These are phyloP conservation scores for Daldinia loculata DNA, from an alignment of 495 filamentous ascomycete species.

Conservation along the genomic window DNA sequence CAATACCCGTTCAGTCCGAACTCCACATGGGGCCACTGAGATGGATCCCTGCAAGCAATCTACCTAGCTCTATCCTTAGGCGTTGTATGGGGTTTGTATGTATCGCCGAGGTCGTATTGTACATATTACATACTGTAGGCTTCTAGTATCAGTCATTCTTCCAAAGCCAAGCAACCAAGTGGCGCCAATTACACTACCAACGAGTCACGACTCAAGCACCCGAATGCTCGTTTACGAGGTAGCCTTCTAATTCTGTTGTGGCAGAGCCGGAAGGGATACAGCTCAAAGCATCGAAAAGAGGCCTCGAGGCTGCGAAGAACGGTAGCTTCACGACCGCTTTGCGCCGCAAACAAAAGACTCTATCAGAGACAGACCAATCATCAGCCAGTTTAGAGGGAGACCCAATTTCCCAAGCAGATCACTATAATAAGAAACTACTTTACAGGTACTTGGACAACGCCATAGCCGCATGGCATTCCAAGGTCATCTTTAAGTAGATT, in stretches of 20 bases:
- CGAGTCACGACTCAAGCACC: conserved; percentile 3
- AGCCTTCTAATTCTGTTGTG: conserved; percentile 1
- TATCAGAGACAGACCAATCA: conserved; percentile 24
- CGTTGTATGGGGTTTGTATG: conserved; percentile 20
- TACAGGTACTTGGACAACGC: conserved; percentile 7
- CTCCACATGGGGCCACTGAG: conserved; percentile 25
- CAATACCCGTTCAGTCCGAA: conserved; percentile 23
- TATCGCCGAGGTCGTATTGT: conserved; percentile 14
- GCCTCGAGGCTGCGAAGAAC: conserved; percentile 3
- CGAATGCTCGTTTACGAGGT: not conserved
- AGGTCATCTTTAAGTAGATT: conserved; percentile 35
- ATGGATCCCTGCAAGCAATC: conserved; percentile 37
- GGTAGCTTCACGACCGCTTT: not conserved
- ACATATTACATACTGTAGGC: conserved; percentile 6
- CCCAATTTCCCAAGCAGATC: conserved; percentile 41
- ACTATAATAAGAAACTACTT: conserved; percentile 31
- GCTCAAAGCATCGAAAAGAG: not conserved
- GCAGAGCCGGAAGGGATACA: conserved; percentile 1
- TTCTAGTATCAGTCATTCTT: conserved; percentile 15
- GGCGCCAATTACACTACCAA: conserved; percentile 8
- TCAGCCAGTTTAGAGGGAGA: conserved; percentile 7
- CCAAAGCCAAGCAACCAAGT: conserved; percentile 7
- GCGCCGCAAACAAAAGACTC: conserved; percentile 25
- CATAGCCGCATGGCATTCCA: not conserved
- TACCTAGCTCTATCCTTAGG: conserved; percentile 29